Percentiles rank a stretch among this genome's conserved stretches.
Evolutionary conservation across 495 filamentous ascomycete genomes (phyloP).

Genomic region (Letharia lupina): DNA sequence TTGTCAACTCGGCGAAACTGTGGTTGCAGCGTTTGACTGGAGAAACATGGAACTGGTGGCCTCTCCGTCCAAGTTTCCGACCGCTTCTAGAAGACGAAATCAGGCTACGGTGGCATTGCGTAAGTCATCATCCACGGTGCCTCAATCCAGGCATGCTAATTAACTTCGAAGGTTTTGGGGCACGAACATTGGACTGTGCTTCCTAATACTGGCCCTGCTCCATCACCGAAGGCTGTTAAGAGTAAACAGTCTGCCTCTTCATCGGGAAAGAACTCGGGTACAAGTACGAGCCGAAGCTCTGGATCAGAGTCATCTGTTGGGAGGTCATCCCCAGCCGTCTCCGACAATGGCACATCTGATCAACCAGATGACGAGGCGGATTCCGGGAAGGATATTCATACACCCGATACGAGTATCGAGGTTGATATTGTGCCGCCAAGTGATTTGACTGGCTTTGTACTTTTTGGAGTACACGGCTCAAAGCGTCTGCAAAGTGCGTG

Average conservation of each 20-base stretch:
- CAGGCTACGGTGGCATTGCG: not conserved
- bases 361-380: not conserved
- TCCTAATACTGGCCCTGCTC: not conserved
- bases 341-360: not conserved
- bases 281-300: not conserved
- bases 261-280: not conserved
- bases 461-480: not conserved
- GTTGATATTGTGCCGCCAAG: conserved; percentile 2
- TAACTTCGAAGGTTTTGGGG: not conserved
- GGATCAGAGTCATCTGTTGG: not conserved
- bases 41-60: not conserved
- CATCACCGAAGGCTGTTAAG: not conserved
- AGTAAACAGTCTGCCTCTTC: not conserved
- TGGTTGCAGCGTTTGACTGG: not conserved
- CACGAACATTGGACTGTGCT: not conserved
- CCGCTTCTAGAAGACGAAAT: not conserved
- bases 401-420: not conserved
- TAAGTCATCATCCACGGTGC: not conserved
- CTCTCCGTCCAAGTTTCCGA: not conserved
- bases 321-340: not conserved
- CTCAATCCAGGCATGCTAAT: not conserved
- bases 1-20: not conserved
- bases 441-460: not conserved
- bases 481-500: conserved; percentile 5
- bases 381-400: not conserved